These are phyloP conservation scores for Lepraria neglecta DNA, from an alignment of 495 filamentous ascomycete species.

Conservation along the genomic window DNA sequence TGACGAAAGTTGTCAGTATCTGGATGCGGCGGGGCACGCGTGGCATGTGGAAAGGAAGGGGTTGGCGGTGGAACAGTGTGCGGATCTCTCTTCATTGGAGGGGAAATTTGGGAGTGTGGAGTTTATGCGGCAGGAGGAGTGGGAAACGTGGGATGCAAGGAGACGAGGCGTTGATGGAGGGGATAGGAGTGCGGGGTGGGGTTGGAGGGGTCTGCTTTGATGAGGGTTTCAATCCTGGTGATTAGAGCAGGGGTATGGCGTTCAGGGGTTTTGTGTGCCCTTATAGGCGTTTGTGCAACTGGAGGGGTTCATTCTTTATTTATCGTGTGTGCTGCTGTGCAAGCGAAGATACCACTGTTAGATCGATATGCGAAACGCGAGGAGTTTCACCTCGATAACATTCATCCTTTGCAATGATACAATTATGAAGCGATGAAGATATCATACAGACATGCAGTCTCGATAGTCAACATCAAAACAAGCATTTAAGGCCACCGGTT, in stretches of 20 bases:
- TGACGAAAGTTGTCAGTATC: slow-evolving; percentile 9
- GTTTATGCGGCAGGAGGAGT: slow-evolving; percentile 22
- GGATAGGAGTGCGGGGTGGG: background rate
- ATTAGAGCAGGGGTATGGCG: background rate
- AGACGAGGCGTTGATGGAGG: slow-evolving; percentile 6
- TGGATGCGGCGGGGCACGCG: background rate
- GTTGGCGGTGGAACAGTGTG: slow-evolving; percentile 6
- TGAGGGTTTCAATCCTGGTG: background rate
- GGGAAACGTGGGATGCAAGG: slow-evolving; percentile 4
- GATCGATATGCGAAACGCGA: background rate
- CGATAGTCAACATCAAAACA: too few relatives aligned
- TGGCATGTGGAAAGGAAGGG: slow-evolving; percentile 10
- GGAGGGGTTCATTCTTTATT: background rate
- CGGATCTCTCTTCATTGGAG: background rate
- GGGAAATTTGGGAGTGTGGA: slow-evolving; percentile 13
- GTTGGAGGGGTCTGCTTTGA: slow-evolving; percentile 8
- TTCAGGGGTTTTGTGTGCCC: background rate
- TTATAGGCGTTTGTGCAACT: background rate
- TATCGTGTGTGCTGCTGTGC: too few relatives aligned
- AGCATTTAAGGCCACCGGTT: too few relatives aligned
- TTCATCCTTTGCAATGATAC: too few relatives aligned
- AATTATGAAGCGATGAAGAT: too few relatives aligned
- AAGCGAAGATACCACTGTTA: background rate
- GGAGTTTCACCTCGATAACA: background rate
- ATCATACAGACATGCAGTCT: too few relatives aligned